Percentiles rank a stretch among this genome's conserved stretches.
Conservation (phyloP, 208 protist species). For the Trypanosoma melophagium region DNA sequence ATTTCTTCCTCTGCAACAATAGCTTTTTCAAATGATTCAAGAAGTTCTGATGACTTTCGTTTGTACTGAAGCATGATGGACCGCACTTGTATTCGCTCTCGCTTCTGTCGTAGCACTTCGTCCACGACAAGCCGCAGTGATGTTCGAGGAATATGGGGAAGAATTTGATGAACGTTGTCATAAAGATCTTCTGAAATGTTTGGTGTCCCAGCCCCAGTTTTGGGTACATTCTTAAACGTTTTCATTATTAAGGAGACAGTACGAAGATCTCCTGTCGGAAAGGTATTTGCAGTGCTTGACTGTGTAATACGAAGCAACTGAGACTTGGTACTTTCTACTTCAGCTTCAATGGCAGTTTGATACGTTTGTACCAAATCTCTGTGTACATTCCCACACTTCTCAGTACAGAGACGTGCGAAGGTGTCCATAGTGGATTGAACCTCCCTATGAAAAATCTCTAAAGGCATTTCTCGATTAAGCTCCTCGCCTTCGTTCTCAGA, state of each 20-base stretch:
- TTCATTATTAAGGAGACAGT: conserved; percentile 33
- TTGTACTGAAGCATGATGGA: conserved; percentile 27
- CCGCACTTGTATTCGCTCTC: conserved; percentile 9
- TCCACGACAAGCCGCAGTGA: conserved; percentile 19
- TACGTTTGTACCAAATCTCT: conserved; percentile 19
- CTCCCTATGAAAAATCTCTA: conserved; percentile 14
- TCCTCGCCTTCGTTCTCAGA: not conserved
- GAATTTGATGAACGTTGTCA: conserved; percentile 26
- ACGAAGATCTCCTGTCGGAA: conserved; percentile 12
- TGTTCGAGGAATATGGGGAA: conserved; percentile 13
- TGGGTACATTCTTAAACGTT: conserved; percentile 19
- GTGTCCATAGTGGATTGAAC: conserved; percentile 22
- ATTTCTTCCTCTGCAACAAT: conserved; percentile 21
- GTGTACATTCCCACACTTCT: not conserved
- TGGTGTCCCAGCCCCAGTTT: not conserved
- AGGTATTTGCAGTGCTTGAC: not conserved
- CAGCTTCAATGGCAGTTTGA: conserved; percentile 13
- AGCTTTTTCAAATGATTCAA: conserved; percentile 30
- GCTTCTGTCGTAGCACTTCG: conserved; percentile 23
- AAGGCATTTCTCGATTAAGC: not conserved
- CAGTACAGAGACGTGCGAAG: conserved; percentile 12
- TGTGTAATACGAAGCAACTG: not conserved
- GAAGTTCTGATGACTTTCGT: conserved; percentile 21
- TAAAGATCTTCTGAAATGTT: conserved; percentile 23
- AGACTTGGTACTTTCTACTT: conserved; percentile 10